Base-by-base conservation (phyloP, 768 basidiomycete species). In the Tubosaeta sp. region DNA sequence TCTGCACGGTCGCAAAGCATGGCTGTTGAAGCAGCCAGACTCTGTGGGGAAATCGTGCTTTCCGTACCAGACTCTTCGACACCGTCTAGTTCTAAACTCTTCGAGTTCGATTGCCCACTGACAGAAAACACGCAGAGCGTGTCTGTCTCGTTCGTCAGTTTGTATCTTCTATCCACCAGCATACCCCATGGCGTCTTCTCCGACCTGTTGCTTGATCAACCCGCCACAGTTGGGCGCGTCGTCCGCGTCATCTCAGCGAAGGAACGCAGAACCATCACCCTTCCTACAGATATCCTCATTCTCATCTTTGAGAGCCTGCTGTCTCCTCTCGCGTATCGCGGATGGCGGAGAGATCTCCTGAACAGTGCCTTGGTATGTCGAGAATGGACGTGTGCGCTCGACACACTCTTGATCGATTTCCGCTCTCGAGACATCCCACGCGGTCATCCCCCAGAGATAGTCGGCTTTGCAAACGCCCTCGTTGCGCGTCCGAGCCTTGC, bases 351-450 rank as follows among this genome's bases (percentile, higher is more conserved):
- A 29, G 53, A 51, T 27, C 16, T 52, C 18, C 1, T 57, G 18
- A 51, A 34, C 14, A 40, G n/a, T 30, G 54, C 54, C 11, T 42
- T 45, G 43, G 54, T 56, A 9, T 57, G 56, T 12, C 49, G 36
- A 27, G 27, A 45, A 22, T 56, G 56, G 56, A 34, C 41, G 2
- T 57, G 55, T 12, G 55, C 55, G 19, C 57, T 57, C 47, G 4
- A 38, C 55, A 0, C 27, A 9, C 41, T 57, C 16, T 22, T 49
- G 48, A 21, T 22, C 31, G 51, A 58, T 22, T 58, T 57, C 44
- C 45, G 44, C 39, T 46, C 29, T 21, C 6, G 13, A 7, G 25
- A 44, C 1, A 21, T 1, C 16, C 46, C 42, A 19, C 22, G 8
- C 6, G 41, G 48, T n/a, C 6, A 46, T 14, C 51, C 50, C 6